Evolutionary conservation across 1,284 basidiomycete genomes (phyloP).

Genomic region (Ganoderma multipileum): DNA sequence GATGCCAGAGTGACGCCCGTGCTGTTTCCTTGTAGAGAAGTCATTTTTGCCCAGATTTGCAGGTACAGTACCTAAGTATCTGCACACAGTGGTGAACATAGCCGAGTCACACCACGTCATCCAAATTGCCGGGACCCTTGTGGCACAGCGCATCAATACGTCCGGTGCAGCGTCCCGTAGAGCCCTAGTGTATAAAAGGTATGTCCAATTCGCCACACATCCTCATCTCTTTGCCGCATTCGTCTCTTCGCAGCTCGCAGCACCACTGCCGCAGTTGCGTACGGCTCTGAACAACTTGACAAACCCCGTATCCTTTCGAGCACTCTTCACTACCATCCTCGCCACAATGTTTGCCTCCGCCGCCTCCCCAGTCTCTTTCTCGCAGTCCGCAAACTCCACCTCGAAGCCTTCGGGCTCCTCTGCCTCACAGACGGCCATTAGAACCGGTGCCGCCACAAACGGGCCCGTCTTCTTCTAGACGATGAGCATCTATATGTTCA

Average conservation of each 20-base stretch:
- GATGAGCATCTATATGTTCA: background rate
- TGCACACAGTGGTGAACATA: constrained; percentile 11
- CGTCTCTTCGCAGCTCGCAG: background rate
- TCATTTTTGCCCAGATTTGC: constrained; percentile 27
- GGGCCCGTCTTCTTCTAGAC: constrained; percentile 36
- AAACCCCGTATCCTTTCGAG: background rate
- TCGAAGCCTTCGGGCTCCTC: constrained; percentile 29
- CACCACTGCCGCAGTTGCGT: background rate
- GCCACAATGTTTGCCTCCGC: constrained; percentile 15
- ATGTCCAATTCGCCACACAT: constrained; percentile 9
- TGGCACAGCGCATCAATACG: constrained; percentile 10
- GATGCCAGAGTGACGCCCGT: constrained; percentile 12
- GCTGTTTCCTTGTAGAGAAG: constrained; percentile 30
- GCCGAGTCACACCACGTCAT: constrained; percentile 31
- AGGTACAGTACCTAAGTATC: constrained; percentile 29
- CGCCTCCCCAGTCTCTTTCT: constrained; percentile 20
- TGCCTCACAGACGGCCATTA: constrained; percentile 28
- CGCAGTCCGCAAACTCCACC: constrained; percentile 20
- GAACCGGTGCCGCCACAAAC: constrained; percentile 28
- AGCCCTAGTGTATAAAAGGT: constrained; percentile 20
- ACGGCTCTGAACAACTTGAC: background rate
- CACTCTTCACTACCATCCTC: background rate
- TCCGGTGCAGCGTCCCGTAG: constrained; percentile 13
- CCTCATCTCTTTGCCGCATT: constrained; percentile 6
- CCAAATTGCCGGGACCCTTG: constrained; percentile 9